phyloP scores from a whole-genome alignment of 495 filamentous ascomycete genomes.

The Hypoxylon subgilvum region DNA sequence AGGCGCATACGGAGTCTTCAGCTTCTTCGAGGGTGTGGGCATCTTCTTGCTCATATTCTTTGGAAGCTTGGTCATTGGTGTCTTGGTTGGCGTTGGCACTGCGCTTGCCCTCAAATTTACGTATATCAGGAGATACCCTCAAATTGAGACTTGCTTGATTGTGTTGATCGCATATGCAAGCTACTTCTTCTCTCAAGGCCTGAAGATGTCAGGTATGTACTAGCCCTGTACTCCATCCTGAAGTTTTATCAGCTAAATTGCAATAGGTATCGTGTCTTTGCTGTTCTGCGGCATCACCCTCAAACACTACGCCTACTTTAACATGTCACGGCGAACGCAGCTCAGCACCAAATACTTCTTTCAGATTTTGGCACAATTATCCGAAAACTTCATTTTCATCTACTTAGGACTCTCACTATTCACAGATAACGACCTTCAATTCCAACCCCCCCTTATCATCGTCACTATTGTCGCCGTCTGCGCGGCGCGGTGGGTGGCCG shows the following conservation, averaged over 20 bases:
- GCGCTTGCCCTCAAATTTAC: slow-evolving; percentile 92
- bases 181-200: slow-evolving; percentile 95
- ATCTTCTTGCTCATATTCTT: slow-evolving; percentile 97
- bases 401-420: slow-evolving; percentile 94
- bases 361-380: slow-evolving; percentile 90
- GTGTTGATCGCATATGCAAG: slow-evolving; percentile 93
- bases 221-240: background rate
- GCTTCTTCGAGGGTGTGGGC: slow-evolving; percentile 86
- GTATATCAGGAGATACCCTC: slow-evolving; percentile 85
- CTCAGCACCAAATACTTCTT: slow-evolving; percentile 98
- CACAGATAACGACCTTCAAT: slow-evolving; percentile 83
- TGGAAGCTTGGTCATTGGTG: slow-evolving; percentile 86
- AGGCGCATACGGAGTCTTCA: slow-evolving; percentile 70
- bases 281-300: slow-evolving; percentile 97
- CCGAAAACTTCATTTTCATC: slow-evolving; percentile 99
- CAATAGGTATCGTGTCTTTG: slow-evolving; percentile 88
- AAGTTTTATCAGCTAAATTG: slow-evolving; percentile 15
- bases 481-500: slow-evolving; percentile 85
- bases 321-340: slow-evolving; percentile 97
- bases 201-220: slow-evolving; percentile 86
- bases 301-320: slow-evolving; percentile 99
- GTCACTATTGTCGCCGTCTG: slow-evolving; percentile 91
- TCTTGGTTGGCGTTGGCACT: slow-evolving; percentile 82
- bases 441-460: slow-evolving; percentile 94
- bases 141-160: slow-evolving; percentile 95